Conservation (phyloP, 2,329 filamentous ascomycete genomes). For the Dactylonectria estremocensis region DNA sequence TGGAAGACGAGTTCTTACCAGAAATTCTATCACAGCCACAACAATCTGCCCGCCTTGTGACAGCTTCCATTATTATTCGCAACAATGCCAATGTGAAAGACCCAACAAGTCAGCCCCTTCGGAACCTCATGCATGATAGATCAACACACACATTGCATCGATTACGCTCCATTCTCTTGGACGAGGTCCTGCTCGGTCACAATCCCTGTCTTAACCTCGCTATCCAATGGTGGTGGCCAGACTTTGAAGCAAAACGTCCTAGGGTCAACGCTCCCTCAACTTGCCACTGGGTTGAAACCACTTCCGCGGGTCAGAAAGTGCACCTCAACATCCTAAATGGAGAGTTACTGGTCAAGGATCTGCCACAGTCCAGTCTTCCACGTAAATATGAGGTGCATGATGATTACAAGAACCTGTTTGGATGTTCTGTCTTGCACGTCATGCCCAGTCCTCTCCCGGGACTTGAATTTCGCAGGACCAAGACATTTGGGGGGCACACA, state of each 20-base stretch:
- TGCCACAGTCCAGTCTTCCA: slow-evolving; percentile 23
- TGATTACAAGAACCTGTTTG: slow-evolving; percentile 34
- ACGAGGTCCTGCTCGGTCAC: neutral
- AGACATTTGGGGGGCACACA: slow-evolving; percentile 39
- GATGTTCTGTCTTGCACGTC: slow-evolving; percentile 28
- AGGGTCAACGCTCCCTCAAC: neutral
- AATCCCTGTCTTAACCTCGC: slow-evolving; percentile 31
- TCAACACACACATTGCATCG: slow-evolving; percentile 28
- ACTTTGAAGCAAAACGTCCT: neutral
- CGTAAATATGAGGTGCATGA: slow-evolving; percentile 3
- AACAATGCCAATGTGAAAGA: slow-evolving; percentile 16
- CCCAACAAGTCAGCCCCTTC: neutral
- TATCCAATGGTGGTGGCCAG: slow-evolving; percentile 36
- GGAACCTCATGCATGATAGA: slow-evolving; percentile 23
- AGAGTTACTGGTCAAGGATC: slow-evolving; percentile 30
- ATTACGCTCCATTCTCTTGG: slow-evolving; percentile 1
- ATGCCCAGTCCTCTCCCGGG: slow-evolving; percentile 32
- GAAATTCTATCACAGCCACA: slow-evolving; percentile 5
- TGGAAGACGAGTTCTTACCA: slow-evolving; percentile 11
- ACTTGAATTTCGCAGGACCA: slow-evolving; percentile 60
- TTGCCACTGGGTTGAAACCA: slow-evolving; percentile 26
- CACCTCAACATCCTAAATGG: slow-evolving; percentile 35
- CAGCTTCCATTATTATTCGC: slow-evolving; percentile 24
- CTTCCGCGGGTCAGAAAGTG: neutral
- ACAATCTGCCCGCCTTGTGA: slow-evolving; percentile 28